Conservation (phyloP, 768 basidiomycete species). For the Hygrophoropsis aurantiaca region DNA sequence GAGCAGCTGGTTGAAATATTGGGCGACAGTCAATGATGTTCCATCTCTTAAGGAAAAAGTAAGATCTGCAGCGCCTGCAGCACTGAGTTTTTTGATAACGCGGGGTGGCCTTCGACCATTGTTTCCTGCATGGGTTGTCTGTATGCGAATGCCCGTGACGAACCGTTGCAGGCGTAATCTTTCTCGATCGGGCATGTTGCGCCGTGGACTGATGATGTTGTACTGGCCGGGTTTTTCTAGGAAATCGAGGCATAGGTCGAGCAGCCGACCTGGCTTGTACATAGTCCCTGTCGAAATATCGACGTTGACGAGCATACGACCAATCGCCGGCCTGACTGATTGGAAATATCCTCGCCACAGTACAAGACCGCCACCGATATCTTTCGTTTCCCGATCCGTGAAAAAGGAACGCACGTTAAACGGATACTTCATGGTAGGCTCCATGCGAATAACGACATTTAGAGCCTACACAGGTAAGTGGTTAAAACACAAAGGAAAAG, state of each 20-base stretch:
- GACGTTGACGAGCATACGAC: slow-evolving; percentile 67
- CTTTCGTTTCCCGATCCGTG: slow-evolving; percentile 50
- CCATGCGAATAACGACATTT: slow-evolving; percentile 77
- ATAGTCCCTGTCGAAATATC: slow-evolving; percentile 78
- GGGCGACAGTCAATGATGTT: slow-evolving; percentile 52
- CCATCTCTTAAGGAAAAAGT: slow-evolving; percentile 62
- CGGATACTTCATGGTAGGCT: slow-evolving; percentile 64
- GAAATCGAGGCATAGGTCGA: slow-evolving; percentile 59
- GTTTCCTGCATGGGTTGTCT: slow-evolving; percentile 40
- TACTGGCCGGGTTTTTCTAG: slow-evolving; percentile 34
- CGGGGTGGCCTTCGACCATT: slow-evolving; percentile 45
- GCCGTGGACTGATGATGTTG: slow-evolving; percentile 38
- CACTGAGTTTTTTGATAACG: slow-evolving; percentile 60
- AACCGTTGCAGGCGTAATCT: slow-evolving; percentile 55
- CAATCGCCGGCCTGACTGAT: slow-evolving; percentile 67
- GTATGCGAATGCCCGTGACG: slow-evolving; percentile 50
- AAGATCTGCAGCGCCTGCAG: slow-evolving; percentile 50
- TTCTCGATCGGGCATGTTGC: slow-evolving; percentile 49
- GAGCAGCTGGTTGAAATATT: slow-evolving; percentile 56
- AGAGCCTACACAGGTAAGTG: slow-evolving; percentile 49
- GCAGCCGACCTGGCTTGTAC: slow-evolving; percentile 64
- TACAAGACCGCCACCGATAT: slow-evolving; percentile 62
- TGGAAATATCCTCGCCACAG: slow-evolving; percentile 85
- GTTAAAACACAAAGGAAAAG: not conserved
- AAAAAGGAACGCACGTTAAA: slow-evolving; percentile 79